These are phyloP conservation scores for Venturia asperata DNA, from an alignment of 2,329 filamentous ascomycete genomes.

Conservation along the genomic window DNA sequence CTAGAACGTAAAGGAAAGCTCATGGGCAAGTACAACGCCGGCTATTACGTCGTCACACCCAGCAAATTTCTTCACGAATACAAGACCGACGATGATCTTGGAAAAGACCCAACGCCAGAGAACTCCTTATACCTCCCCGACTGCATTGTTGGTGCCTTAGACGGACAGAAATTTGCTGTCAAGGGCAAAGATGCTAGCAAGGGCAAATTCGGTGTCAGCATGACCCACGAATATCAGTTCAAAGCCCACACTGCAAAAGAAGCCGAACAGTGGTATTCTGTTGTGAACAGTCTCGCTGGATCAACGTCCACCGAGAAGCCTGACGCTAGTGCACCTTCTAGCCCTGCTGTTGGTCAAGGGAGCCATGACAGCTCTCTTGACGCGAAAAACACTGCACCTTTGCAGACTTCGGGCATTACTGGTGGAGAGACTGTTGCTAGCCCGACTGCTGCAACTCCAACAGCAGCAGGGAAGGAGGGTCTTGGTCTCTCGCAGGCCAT, in stretches of 20 bases:
- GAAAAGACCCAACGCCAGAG: conserved; percentile 71
- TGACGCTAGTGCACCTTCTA: conserved; percentile 28
- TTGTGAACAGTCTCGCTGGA: conserved; percentile 58
- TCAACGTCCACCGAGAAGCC: conserved; percentile 38
- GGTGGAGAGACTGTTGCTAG: conserved; percentile 6
- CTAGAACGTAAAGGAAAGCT: conserved; percentile 88
- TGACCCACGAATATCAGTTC: conserved; percentile 74
- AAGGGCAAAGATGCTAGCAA: conserved; percentile 90
- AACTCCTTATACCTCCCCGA: conserved; percentile 89
- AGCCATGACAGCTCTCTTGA: conserved; percentile 5
- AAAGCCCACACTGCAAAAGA: conserved; percentile 77
- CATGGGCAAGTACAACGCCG: conserved; percentile 69
- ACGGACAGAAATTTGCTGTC: conserved; percentile 80
- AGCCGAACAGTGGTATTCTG: conserved; percentile 76
- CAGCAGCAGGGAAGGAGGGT: conserved; percentile 5
- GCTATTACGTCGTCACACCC: conserved; percentile 86
- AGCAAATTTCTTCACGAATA: conserved; percentile 91
- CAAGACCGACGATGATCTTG: conserved; percentile 76
- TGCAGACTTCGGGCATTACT: conserved; percentile 11
- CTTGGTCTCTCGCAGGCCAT: neutral
- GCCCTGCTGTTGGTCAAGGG: conserved; percentile 1
- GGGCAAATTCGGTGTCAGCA: conserved; percentile 66
- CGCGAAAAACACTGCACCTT: neutral
- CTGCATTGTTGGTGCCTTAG: conserved; percentile 65
- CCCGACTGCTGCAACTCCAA: neutral